A percentile compares a stretch with the other conserved stretches of the same genome.
Evolutionary conservation across 177 flowering plant genomes (phyloP).

Genomic region (Vitis hybrid): DNA sequence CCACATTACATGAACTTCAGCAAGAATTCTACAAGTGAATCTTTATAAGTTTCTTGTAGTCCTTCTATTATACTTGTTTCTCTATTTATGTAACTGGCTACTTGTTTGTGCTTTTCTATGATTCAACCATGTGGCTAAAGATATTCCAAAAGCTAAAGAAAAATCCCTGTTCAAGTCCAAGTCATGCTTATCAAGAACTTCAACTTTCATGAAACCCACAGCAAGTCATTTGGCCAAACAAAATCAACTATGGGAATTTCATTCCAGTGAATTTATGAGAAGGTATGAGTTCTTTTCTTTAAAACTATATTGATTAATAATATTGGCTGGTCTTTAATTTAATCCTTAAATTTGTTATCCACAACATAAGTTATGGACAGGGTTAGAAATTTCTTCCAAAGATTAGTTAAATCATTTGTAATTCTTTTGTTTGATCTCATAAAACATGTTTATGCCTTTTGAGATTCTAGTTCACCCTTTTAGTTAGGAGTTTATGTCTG

Average conservation of each 20-base stretch:
- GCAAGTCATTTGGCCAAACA: slow-evolving; percentile 63
- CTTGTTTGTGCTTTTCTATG: background rate
- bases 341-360: no score
- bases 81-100: background rate
- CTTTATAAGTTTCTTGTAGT: background rate
- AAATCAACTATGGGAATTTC: slow-evolving; percentile 17
- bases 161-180: slow-evolving; percentile 24
- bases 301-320: background rate
- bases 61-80: background rate
- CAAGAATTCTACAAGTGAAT: background rate
- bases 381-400: no score
- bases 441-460: background rate
- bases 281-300: slow-evolving; percentile 23
- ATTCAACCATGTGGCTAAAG: slow-evolving; percentile 10
- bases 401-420: no score
- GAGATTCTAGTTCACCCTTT: background rate
- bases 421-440: no score
- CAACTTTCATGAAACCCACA: slow-evolving; percentile 63
- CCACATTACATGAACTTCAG: background rate
- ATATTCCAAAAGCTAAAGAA: slow-evolving; percentile 16
- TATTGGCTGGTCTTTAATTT: no score
- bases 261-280: slow-evolving; percentile 14
- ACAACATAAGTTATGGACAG: no score
- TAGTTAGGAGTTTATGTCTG: no score
- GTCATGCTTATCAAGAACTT: slow-evolving; percentile 26